Evolutionary conservation across 108 stramenopile genomes (phyloP).

Genomic region (Pseudonitzschia pungens): DNA sequence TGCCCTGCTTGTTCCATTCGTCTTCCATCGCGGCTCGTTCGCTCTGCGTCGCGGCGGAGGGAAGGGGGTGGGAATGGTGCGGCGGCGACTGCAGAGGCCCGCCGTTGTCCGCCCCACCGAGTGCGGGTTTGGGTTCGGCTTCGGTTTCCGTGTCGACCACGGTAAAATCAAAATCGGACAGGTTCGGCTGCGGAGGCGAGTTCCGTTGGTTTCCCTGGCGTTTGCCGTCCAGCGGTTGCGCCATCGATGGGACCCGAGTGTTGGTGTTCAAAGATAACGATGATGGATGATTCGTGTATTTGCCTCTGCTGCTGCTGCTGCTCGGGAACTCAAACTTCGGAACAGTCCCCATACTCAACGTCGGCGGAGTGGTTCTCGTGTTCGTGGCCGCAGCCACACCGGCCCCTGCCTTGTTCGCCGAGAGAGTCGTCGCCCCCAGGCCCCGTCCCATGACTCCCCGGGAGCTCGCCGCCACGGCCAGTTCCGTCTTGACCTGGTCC

Average conservation of each 20-base stretch:
- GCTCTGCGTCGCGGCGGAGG: neutral
- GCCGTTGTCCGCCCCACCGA: too few species aligned
- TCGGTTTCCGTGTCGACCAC: neutral
- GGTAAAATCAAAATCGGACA: neutral
- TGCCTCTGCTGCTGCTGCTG: neutral
- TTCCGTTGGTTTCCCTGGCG: too few species aligned
- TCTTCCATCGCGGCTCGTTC: slow-evolving; percentile 55
- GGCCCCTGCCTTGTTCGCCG: slow-evolving; percentile 39
- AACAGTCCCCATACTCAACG: neutral
- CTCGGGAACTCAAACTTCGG: neutral
- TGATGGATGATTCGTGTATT: neutral
- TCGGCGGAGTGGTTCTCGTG: neutral
- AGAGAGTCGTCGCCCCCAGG: slow-evolving; percentile 55
- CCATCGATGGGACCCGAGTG: too few species aligned
- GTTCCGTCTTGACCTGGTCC: slow-evolving; percentile 80
- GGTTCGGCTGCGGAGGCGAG: neutral
- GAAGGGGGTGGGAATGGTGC: neutral
- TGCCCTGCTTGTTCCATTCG: slow-evolving; percentile 84
- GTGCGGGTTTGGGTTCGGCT: neutral
- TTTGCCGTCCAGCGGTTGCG: too few species aligned
- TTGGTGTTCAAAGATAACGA: too few species aligned
- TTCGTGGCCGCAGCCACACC: neutral
- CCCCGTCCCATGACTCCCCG: slow-evolving; percentile 35
- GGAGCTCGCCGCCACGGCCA: slow-evolving; percentile 65
- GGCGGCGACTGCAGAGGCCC: too few species aligned